Evolutionary conservation across 305 asterid genomes (phyloP).

Genomic region (Salvia sclarea): DNA sequence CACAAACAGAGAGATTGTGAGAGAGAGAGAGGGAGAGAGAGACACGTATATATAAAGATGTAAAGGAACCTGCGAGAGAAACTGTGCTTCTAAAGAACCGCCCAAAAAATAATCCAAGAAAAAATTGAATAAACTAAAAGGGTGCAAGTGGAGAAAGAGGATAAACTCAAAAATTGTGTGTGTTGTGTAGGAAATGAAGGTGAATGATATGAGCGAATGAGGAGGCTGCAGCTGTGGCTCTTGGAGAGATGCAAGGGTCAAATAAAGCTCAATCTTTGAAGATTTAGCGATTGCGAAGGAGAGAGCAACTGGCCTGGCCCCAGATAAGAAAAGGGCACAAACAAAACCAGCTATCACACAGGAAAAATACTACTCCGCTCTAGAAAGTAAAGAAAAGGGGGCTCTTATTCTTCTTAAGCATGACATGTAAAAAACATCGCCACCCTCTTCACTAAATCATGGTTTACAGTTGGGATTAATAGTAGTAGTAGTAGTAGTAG

Average conservation of each 20-base stretch:
- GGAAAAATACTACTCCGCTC: too few relatives aligned
- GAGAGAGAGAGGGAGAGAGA: not conserved
- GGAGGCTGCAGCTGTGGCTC: slow-evolving; percentile 26
- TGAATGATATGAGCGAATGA: slow-evolving; percentile 2
- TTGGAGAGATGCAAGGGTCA: slow-evolving; percentile 35
- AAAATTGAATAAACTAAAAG: not conserved
- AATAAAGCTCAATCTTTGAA: slow-evolving; percentile 16
- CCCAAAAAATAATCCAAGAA: slow-evolving; percentile 19
- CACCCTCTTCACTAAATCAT: too few relatives aligned
- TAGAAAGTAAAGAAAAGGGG: too few relatives aligned
- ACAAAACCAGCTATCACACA: not conserved
- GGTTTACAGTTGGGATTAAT: too few relatives aligned
- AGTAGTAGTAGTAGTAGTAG: too few relatives aligned
- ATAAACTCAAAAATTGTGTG: slow-evolving; percentile 25
- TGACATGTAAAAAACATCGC: too few relatives aligned
- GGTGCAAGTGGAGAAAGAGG: slow-evolving; percentile 22
- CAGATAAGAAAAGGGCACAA: not conserved
- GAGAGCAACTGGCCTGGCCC: not conserved
- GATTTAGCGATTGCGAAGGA: not conserved
- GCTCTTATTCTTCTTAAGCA: too few relatives aligned
- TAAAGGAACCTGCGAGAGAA: too few relatives aligned
- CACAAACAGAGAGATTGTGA: too few relatives aligned
- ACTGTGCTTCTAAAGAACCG: not conserved
- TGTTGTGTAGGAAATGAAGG: not conserved
- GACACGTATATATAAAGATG: slow-evolving; percentile 13